These are phyloP conservation scores for Limonium bicolor DNA, from an alignment of 148 eudicot genomes.

Conservation along the genomic window DNA sequence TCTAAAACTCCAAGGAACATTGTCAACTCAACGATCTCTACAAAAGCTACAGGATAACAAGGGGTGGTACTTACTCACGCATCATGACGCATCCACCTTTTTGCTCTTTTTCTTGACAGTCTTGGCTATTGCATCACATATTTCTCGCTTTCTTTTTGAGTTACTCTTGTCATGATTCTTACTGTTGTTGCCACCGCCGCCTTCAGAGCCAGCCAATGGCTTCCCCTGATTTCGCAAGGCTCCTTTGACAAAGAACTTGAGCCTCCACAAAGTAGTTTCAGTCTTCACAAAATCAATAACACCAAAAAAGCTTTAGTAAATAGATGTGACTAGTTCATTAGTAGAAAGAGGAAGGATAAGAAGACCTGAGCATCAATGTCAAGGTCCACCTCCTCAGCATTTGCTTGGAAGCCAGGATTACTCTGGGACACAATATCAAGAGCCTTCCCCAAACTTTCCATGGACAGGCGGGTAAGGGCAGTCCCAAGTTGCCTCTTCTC, in stretches of 20 bases:
- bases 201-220: slow-evolving; percentile 19
- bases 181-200: slow-evolving; percentile 13
- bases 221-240: slow-evolving; percentile 27
- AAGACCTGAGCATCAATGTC: slow-evolving; percentile 64
- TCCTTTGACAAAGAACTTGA: slow-evolving; percentile 55
- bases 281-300: slow-evolving; percentile 15
- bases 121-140: slow-evolving; percentile 35
- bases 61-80: too few relatives aligned
- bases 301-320: neutral
- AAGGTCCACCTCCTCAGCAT: slow-evolving; percentile 53
- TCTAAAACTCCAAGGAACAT: too few relatives aligned
- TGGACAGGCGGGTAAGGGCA: slow-evolving; percentile 32
- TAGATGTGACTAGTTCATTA: neutral
- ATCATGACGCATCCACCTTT: slow-evolving; percentile 12
- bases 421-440: slow-evolving; percentile 53
- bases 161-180: slow-evolving; percentile 9
- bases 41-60: too few relatives aligned
- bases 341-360: neutral
- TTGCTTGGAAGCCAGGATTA: slow-evolving; percentile 32
- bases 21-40: too few relatives aligned
- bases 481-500: slow-evolving; percentile 61
- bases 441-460: slow-evolving; percentile 53
- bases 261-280: slow-evolving; percentile 65
- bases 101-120: slow-evolving; percentile 54
- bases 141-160: slow-evolving; percentile 47